Base-by-base conservation (phyloP, 2,329 filamentous ascomycete species). In the Fusarium sp. region DNA sequence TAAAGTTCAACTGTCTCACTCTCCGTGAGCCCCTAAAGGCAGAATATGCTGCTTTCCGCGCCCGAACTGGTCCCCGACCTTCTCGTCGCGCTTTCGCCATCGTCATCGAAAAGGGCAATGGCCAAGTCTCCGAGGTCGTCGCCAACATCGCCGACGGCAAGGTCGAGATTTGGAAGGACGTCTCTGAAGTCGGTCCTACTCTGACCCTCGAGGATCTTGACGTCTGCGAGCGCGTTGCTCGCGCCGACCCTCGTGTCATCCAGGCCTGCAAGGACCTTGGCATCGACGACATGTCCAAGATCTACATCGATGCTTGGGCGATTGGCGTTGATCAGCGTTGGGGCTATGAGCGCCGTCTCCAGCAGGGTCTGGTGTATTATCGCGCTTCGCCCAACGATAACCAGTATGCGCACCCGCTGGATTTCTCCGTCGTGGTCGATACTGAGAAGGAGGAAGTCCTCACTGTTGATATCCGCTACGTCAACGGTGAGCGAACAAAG, bases 241-340 rank as follows among this genome's bases (percentile, higher is more conserved):
- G 93, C 67, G 88, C 88, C 73, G 92, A 95, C 75, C 86, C 91
- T 1, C 92, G 91, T 71, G 93, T 95, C 67, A 93, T 95, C 77
- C 90, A 94, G 81, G 92, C 93, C 78, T 96, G 93, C 78, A 88
- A 87, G 5, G 89, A 95, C 38, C 84, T 94, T 71, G 93, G 93
- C 28, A 94, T 96, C 71, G 86, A 90, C 75, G 92, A 95, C 75
- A 96, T 96, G 93, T 84, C 93, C 81, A 94, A 95, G 82, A 92
- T 96, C 40, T 95, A 93, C 82, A 92, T 93, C 80, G 93, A 96
- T 80, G 93, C 92, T 46, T 96, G 93, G 93, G 94, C 93, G 3
- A 95, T 96, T 81, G 93, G 93, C 37, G 93, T 93, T 72, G 93
- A 96, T 76, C 89, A 93, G 79, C 90, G 93, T 54, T 95, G 94